Evolutionary conservation across 495 filamentous ascomycete genomes (phyloP), one percentile per base, ranked within the genome.

Genomic region (Cercophora newfieldiana): DNA sequence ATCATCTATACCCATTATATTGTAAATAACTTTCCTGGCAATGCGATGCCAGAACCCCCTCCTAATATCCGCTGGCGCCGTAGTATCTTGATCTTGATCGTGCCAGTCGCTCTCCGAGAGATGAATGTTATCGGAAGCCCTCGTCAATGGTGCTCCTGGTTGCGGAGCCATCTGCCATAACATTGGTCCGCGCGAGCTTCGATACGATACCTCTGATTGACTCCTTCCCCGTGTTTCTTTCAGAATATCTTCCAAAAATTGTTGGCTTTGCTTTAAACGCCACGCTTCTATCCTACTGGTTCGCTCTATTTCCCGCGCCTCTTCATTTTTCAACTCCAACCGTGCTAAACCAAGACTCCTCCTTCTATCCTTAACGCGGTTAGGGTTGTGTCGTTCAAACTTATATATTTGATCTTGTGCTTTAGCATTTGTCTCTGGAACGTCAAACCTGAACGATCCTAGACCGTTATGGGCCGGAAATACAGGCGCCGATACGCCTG

Each of bases 1-100:
- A 65, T 97, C 93, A 67, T 98, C 93, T 59, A 98, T 92, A 2
- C 95, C 93, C 72, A 99, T 89, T 48, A 99, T 76, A 74, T 97
- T 93, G 24, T 86, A 85, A 56, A 99, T 93, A 19, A 97, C 89
- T 70, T 89, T 89, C 57, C 91, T 86, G 3, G 94, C 96, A 51
- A 97, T 87, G 2, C 88, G 85, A 59, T 86, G 86, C 92, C 90
- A 94, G 63, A 96, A 83, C 0, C 89, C 87, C 67, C 92, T 89
- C 28, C 72, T 69, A 60, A 82, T 72, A n/a, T 71, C 76, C 8
- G 69, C 72, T 21, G 72, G n/a, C 16, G 76, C 68, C 12, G 63
- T 66, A 53, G 68, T 68, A 30, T 79, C 77, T 49, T 81, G 78
- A 18, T 80, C 78, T n/a, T n/a, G n/a, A n/a, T n/a, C n/a, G 49